A percentile compares a stretch with the other conserved stretches of the same genome.
Conservation (phyloP, 2,329 filamentous ascomycete species). For the Diaporthe batatas region DNA sequence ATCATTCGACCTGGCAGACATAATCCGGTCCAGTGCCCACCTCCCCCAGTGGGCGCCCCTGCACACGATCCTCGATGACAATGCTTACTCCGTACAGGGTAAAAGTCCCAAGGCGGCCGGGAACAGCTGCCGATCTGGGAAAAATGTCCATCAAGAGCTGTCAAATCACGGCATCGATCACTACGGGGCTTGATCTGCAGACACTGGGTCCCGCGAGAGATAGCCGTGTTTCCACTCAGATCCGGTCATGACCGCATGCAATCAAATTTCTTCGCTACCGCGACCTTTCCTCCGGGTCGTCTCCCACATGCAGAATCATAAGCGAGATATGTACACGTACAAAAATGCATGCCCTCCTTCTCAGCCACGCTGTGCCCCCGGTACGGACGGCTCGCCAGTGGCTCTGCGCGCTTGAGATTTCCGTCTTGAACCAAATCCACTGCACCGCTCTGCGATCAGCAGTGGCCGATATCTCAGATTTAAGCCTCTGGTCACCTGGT, state of each 20-base stretch:
- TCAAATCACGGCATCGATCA: constrained; percentile 42
- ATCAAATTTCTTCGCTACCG: constrained; percentile 34
- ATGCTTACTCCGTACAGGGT: constrained; percentile 19
- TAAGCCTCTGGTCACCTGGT: background rate
- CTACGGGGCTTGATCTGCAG: constrained; percentile 40
- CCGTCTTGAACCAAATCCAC: background rate
- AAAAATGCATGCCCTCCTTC: background rate
- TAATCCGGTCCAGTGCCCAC: constrained; percentile 38
- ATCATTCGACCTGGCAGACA: constrained; percentile 43
- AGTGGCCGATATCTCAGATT: background rate
- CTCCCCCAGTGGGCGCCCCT: constrained; percentile 8
- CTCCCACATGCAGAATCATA: constrained; percentile 1
- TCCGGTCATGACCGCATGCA: constrained; percentile 40
- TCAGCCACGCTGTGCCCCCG: background rate
- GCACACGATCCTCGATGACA: constrained; percentile 33
- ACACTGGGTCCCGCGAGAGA: constrained; percentile 36
- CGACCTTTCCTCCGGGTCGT: constrained; percentile 28
- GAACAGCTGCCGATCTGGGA: constrained; percentile 40
- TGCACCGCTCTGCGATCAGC: background rate
- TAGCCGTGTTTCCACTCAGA: constrained; percentile 42
- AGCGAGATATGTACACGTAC: constrained; percentile 13
- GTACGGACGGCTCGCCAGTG: background rate
- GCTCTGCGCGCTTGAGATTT: background rate
- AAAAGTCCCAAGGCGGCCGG: constrained; percentile 35
- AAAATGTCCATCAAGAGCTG: constrained; percentile 38